Base-by-base conservation (phyloP, 495 filamentous ascomycete species). In the Apodospora peruviana region DNA sequence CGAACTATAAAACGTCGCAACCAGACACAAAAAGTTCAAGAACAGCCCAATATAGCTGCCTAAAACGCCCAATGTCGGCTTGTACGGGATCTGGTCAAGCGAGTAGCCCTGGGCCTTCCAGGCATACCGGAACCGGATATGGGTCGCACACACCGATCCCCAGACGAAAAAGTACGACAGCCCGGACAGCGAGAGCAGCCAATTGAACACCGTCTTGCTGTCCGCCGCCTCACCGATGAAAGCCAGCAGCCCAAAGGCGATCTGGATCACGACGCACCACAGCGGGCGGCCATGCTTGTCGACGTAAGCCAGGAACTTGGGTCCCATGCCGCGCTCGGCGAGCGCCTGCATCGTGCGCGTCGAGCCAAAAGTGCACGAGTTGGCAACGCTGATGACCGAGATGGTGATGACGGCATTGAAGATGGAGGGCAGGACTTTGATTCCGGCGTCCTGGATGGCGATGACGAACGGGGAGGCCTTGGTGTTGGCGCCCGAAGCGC, bases 391-490 rank as follows among this genome's bases (percentile, higher is more conserved):
- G 48, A 77, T 71, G 53, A 76, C 74, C 66, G 77, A 55, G 23
- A 87, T 67, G 19, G 78, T 81, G 62, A 88, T 84, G 42, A 88
- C 76, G 27, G 73, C 80, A 61, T 88, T 88, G 67, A 88, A 81
- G 46, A 90, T 77, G 39, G 79, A 82, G 1, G 83, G 83, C 12
- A 87, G 73, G 8, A 76, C 82, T 8, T 71, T 65, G 58, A 89
- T 81, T 41, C 82, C 80, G 3, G 86, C 87, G 22, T 78, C 65
- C 41, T 74, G 54, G 40, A 87, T 79, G 19, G 85, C 81, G 19
- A 89, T 69, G 10, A 87, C 85, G 54, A 89, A 86, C 1, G 86
- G 86, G 3, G 80, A 80, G 56, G 73, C 54, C 65, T 68, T 57
- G 61, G 50, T 65, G 52, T 68, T 64, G 43, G 64, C 59, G n/a